phyloP scores from a whole-genome alignment of 2,329 filamentous ascomycete species.

The Claviceps quebecensis region DNA sequence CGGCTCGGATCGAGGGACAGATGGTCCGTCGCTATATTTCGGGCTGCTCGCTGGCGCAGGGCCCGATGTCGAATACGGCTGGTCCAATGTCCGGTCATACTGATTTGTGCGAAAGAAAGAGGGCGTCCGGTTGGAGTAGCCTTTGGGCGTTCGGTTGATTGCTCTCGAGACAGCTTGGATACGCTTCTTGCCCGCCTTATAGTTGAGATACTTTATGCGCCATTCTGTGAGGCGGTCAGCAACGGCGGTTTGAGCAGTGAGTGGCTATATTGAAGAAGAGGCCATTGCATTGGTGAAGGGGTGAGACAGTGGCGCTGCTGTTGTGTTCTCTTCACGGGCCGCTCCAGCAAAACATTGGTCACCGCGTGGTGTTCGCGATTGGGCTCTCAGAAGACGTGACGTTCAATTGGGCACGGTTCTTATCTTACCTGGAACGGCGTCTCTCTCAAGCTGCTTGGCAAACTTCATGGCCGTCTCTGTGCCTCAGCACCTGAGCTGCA shows the following conservation, averaged over 20 bases:
- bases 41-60: not conserved
- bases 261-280: not conserved
- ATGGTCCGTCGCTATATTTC: not conserved
- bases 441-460: constrained; percentile 10
- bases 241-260: not conserved
- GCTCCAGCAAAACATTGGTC: not conserved
- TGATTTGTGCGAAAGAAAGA: constrained; percentile 16
- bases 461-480: constrained; percentile 8
- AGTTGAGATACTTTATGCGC: constrained; percentile 86
- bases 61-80: not conserved
- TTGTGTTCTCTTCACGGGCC: no score
- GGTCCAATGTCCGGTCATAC: constrained; percentile 1
- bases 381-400: no score
- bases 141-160: constrained; percentile 43
- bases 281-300: not conserved
- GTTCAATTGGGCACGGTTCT: no score
- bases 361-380: no score
- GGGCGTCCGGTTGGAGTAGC: constrained; percentile 19
- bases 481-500: constrained; percentile 4
- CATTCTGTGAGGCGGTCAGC: constrained; percentile 45
- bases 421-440: constrained; percentile 55
- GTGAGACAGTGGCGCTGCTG: no score
- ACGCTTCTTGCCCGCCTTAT: constrained; percentile 91
- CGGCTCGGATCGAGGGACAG: constrained; percentile 1
- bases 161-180: constrained; percentile 71